phyloP scores from a whole-genome alignment of 23 red algal genomes.

The Agarophyton chilense region DNA sequence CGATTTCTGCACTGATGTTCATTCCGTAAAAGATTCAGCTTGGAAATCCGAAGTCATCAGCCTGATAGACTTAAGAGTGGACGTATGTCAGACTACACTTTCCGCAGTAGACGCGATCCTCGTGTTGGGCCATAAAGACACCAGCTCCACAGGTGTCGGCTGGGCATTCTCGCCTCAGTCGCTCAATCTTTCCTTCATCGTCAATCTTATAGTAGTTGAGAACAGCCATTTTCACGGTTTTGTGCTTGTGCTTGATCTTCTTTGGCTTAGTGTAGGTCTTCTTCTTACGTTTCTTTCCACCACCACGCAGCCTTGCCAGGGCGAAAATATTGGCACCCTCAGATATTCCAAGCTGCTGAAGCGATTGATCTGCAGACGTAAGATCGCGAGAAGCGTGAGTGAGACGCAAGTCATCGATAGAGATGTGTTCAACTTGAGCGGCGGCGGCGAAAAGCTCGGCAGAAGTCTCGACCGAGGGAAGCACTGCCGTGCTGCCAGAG shows the following conservation, averaged over 20 bases:
- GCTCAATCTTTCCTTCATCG: constrained; percentile 84
- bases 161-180: constrained; percentile 86
- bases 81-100: constrained; percentile 96
- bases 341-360: constrained; percentile 23
- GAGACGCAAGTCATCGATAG: constrained; percentile 46
- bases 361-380: constrained; percentile 12
- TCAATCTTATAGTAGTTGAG: constrained; percentile 96
- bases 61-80: background rate
- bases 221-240: constrained; percentile 87
- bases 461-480: constrained; percentile 31
- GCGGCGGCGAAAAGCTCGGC: constrained; percentile 28
- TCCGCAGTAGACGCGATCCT: constrained; percentile 94
- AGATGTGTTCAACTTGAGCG: background rate
- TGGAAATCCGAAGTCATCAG: background rate
- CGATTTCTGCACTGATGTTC: no score
- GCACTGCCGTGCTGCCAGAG: constrained; percentile 34
- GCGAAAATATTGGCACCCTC: constrained; percentile 65
- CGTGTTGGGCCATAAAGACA: constrained; percentile 95
- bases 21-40: no score
- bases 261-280: constrained; percentile 99
- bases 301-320: constrained; percentile 75
- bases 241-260: constrained; percentile 99
- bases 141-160: constrained; percentile 90
- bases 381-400: constrained; percentile 44
- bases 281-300: constrained; percentile 99